Evolutionary conservation across 345 rosid genomes (phyloP).

Genomic region (Turnera subulata): DNA sequence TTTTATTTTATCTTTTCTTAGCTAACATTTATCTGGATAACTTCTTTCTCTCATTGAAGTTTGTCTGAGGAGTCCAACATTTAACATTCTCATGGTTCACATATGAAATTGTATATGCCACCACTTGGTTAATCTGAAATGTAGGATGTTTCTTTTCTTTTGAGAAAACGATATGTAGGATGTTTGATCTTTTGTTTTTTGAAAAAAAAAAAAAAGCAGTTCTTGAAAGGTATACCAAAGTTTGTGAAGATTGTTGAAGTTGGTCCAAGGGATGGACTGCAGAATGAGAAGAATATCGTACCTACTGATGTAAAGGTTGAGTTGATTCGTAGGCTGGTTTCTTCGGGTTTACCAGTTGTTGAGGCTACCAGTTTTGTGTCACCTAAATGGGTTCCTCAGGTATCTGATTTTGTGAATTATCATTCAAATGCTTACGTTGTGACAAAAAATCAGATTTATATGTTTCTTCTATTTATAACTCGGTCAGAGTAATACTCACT

Average conservation of each 20-base stretch:
- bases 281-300: constrained; percentile 57
- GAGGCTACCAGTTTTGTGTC: constrained; percentile 83
- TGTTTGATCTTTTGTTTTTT: constrained; percentile 13
- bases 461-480: too few species aligned
- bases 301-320: constrained; percentile 56
- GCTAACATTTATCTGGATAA: too few species aligned
- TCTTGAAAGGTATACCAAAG: constrained; percentile 42
- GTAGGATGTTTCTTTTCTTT: neutral
- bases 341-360: constrained; percentile 58
- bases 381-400: constrained; percentile 87
- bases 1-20: neutral
- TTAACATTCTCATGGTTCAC: too few species aligned
- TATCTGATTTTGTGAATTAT: constrained; percentile 7
- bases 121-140: neutral
- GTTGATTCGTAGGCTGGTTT: constrained; percentile 52
- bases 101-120: too few species aligned
- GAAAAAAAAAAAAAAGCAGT: constrained; percentile 34
- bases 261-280: constrained; percentile 73
- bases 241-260: constrained; percentile 78
- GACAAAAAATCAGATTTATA: too few species aligned
- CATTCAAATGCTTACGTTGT: too few species aligned
- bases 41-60: too few species aligned
- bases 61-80: too few species aligned
- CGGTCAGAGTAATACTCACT: too few species aligned
- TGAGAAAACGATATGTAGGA: neutral